phyloP scores from a whole-genome alignment of 768 basidiomycete species.

The Cyathus striatus region DNA sequence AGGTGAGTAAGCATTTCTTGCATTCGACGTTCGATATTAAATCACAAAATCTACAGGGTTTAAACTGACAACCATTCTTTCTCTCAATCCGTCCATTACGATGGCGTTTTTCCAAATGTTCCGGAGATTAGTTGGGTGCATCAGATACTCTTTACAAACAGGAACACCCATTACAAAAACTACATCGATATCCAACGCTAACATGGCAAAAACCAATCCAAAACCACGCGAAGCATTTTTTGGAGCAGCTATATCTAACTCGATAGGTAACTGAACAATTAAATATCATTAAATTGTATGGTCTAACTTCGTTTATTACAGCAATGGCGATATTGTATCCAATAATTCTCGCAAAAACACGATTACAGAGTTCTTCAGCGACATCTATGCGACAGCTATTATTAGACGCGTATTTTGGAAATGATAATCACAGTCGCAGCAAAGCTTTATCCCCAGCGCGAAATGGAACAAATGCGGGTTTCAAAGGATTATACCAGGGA shows the following conservation, averaged over 20 bases:
- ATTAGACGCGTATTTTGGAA: constrained; percentile 26
- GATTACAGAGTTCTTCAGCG: constrained; percentile 38
- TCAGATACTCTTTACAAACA: too few relatives aligned
- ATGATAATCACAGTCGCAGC: constrained; percentile 7
- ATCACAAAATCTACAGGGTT: constrained; percentile 33
- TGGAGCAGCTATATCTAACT: constrained; percentile 50
- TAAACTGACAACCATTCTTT: constrained; percentile 40
- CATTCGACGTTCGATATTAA: background rate
- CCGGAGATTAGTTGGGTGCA: constrained; percentile 29
- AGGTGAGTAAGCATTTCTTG: constrained; percentile 25
- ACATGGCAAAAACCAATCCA: constrained; percentile 22
- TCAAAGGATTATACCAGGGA: constrained; percentile 48
- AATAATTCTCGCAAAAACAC: constrained; percentile 55
- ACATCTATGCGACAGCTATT: constrained; percentile 27
- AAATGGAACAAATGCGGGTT: constrained; percentile 13
- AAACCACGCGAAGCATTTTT: constrained; percentile 45
- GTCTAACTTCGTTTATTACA: constrained; percentile 4
- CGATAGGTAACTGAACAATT: constrained; percentile 28
- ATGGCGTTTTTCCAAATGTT: constrained; percentile 49
- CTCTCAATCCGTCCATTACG: constrained; percentile 55
- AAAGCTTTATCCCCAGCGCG: background rate
- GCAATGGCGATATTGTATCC: constrained; percentile 49
- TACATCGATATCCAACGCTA: too few relatives aligned
- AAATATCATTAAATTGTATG: background rate
- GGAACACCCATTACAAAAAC: too few relatives aligned